phyloP scores from a whole-genome alignment of 805 yeast genomes.

The Wickerhamomyces bisporus region DNA sequence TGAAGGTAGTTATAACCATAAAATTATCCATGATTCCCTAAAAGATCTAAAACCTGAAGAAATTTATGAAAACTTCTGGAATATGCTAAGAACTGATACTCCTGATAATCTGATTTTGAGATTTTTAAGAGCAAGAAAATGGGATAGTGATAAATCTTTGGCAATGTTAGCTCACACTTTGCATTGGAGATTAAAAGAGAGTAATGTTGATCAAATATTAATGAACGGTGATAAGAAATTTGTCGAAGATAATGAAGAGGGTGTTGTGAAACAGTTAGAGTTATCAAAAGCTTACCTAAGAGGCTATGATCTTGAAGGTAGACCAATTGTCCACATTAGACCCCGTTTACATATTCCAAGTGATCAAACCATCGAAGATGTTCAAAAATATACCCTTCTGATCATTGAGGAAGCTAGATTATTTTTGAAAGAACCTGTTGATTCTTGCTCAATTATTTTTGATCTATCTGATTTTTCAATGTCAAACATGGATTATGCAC shows the following conservation, averaged over 20 bases:
- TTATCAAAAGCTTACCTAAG: conserved; percentile 66
- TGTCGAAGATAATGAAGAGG: conserved; percentile 37
- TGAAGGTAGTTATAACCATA: conserved; percentile 29
- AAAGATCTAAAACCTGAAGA: conserved; percentile 47
- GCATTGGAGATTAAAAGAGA: conserved; percentile 66
- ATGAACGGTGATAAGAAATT: conserved; percentile 67
- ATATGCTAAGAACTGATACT: conserved; percentile 64
- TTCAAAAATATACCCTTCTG: conserved; percentile 69
- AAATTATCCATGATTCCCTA: conserved; percentile 42
- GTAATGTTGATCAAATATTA: conserved; percentile 57
- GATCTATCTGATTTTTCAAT: conserved; percentile 83
- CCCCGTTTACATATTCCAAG: conserved; percentile 70
- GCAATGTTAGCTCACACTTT: conserved; percentile 69
- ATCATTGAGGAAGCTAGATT: conserved; percentile 81
- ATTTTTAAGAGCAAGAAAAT: conserved; percentile 83
- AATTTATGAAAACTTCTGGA: conserved; percentile 50
- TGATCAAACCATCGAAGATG: conserved; percentile 64
- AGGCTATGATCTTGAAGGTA: conserved; percentile 66
- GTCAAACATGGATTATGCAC: conserved; percentile 88
- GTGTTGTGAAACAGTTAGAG: conserved; percentile 39
- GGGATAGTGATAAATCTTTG: conserved; percentile 64
- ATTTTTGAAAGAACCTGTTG: conserved; percentile 67
- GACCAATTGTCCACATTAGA: conserved; percentile 79
- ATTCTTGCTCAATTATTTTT: conserved; percentile 77
- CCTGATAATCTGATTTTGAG: conserved; percentile 77